Base-by-base conservation (phyloP, 164 flowering plant species). In the Sextonia rubra region DNA sequence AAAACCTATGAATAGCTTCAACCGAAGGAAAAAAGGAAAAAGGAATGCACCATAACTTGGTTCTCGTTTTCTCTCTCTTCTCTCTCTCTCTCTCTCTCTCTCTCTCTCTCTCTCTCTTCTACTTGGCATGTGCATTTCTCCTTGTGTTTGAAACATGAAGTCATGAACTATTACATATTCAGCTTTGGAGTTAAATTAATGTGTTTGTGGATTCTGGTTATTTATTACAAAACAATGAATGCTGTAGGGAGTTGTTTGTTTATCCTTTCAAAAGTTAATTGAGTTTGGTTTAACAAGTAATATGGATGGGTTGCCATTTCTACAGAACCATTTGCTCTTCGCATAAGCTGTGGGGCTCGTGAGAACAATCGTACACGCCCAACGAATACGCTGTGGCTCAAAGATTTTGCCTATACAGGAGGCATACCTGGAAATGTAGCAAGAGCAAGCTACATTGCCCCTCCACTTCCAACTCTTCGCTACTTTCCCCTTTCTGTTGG, bases 311-410 rank as follows among this genome's bases (percentile, higher is more conserved):
- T n/a, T 22, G 30, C 44, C 67, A 75, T 75, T 37, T 66, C 14
- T 74, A 60, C 90, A 95, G 98, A 77, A 25, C 99, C 99, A 73
- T 90, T 71, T 83, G 90, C 85, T 12, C 67, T 95, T 85, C 92
- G 99, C 69, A 86, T 95, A 79, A 95, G 98, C 83, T 95, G 99
- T 77, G 99, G 99, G 68, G 90, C 98, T 69, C 93, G 93, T 22
- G 12, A 81, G 49, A 79, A 93, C 75, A 82, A 86, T 27, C 85
- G 70, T 18, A 87, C 92, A 0, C 22, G 70, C 9, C 98, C 91
- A 55, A 87, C 93, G 63, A 85, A 87, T 78, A 84, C 98, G 3
- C 79, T 80, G 0, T 95, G 99, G 99, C 79, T 52, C 75, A 95
- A 88, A 79, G 99, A 95, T 79, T 89, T 86, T 78, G 95, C 84